These are phyloP conservation scores for Austroboletus niveus DNA, from an alignment of 1,284 basidiomycete species.

Conservation along the genomic window DNA sequence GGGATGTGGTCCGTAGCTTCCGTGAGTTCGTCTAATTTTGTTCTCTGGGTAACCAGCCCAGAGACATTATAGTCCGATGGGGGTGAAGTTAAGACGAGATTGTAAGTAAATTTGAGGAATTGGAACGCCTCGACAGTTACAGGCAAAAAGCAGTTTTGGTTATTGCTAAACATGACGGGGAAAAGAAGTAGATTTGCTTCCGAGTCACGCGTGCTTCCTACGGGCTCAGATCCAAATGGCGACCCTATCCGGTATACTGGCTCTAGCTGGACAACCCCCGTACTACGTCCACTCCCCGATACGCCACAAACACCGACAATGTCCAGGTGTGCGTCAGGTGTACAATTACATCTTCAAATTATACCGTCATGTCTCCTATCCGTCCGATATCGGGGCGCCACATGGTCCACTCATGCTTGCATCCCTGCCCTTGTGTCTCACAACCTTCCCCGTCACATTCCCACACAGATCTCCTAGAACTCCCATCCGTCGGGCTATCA, in stretches of 20 bases:
- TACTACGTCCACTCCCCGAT: conserved; percentile 27
- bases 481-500: conserved; percentile 73
- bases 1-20: too few species aligned
- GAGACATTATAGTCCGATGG: too few species aligned
- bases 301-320: conserved; percentile 30
- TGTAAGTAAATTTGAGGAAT: too few species aligned
- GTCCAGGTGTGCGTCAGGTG: conserved; percentile 10
- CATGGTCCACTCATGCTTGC: conserved; percentile 38
- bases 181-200: too few species aligned
- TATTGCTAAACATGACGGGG: too few species aligned
- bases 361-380: conserved; percentile 24
- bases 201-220: too few species aligned
- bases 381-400: conserved; percentile 20
- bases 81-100: too few species aligned
- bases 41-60: too few species aligned
- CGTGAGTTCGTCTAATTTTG: too few species aligned
- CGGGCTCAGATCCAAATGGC: too few species aligned
- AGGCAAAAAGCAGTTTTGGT: too few species aligned
- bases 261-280: neutral
- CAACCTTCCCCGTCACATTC: conserved; percentile 18
- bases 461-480: conserved; percentile 34
- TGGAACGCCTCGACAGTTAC: too few species aligned
- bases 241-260: neutral
- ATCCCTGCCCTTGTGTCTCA: conserved; percentile 45
- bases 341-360: conserved; percentile 21